Evolutionary conservation across 2,329 filamentous ascomycete genomes (phyloP), one percentile per base, ranked within the genome.

Genomic region (Podosphaera fusca): DNA sequence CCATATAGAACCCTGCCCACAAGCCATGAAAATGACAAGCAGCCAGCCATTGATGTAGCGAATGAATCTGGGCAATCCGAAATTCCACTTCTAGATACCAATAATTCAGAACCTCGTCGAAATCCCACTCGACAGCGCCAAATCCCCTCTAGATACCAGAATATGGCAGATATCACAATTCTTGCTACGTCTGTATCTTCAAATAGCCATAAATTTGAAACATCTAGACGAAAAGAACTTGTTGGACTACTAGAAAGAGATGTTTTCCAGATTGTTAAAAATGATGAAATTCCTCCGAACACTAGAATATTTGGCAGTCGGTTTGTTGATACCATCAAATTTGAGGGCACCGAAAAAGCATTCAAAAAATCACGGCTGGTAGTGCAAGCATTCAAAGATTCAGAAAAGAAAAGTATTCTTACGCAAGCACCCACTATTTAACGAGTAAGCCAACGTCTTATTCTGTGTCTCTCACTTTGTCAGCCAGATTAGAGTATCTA

Each of bases 391-490:
- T 21, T 21, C 21, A 21, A 21, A 21, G 21, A 21, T 21, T 21
- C 21, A 1, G 21, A 21, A 21, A 21, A 21, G 21, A 21, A 21
- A 21, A 21, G 21, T 21, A 21, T 21, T 21, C 21, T 21, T 1
- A 21, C 21, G 21, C 21, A 21, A 21, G 21, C 21, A 21, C 21
- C 21, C 21, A 21, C 21, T 21, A 21, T 21, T 3, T 59, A 59
- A 56, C 35, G 50, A 46, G 46, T 45, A 5, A 59, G 36, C 34
- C 35, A 59, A 51, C 9, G 52, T 31, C 1, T 56, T 4, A 45
- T 59, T n/a, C 7, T 59, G 14, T 47, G 38, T 12, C 30, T 56
- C 38, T 46, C 40, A 8, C 35, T 55, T 9, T 46, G 6, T 29
- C n/a, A 38, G 12, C 30, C n/a, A 6, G 29, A 55, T 12, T 45